Base-by-base conservation (phyloP, 345 rosid genomes). In the Gossypium thurberi region DNA sequence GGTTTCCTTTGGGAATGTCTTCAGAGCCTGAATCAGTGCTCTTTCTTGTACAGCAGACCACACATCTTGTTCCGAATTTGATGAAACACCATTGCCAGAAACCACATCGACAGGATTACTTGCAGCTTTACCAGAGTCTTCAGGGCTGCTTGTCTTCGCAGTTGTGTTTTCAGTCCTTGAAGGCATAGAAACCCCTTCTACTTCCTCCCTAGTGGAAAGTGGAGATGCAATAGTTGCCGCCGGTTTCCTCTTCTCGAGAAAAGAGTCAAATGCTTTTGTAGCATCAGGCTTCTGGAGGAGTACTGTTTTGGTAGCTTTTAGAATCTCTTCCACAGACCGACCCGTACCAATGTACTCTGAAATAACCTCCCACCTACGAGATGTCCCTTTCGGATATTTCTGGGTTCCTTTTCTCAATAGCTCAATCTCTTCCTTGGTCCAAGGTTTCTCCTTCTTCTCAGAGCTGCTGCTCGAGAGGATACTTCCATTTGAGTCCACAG, bases 1-100 rank as follows among this genome's bases (percentile, higher is more conserved):
- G 26, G 89, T 83, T 78, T 96, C 99, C 77, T 93, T 96, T 0
- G 99, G 98, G 82, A 93, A 96, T 63, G 98, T 88, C 87, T 96
- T 96, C 13, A 96, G 84, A 62, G 98, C 99, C 80, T 93, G 98
- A 82, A 96, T 86, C 72, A 96, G 84, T 25, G 97, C 95, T 68
- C 93, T 85, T 82, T 96, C 99, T 86, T 93, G 99, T 59, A 88
- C 94, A 80, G 91, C 82, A 63, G 96, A 93, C 99, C 99, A 93
- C 14, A 75, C 85, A 80, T 93, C 98, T 75, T 85, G 82, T 11
- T 95, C 96, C 9, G 91, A 84, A 84, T 83, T 85, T 26, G 85
- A 84, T 68, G 87, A 70, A 76, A 69, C 72, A 58, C 86, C 91
- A 70, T 81, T 76, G 21, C 59, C 79, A 56, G 81, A 71, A 44